Evolutionary conservation across 192 early-diverging fungal species (phyloP).

Genomic region (Entophlyctis helioformis): DNA sequence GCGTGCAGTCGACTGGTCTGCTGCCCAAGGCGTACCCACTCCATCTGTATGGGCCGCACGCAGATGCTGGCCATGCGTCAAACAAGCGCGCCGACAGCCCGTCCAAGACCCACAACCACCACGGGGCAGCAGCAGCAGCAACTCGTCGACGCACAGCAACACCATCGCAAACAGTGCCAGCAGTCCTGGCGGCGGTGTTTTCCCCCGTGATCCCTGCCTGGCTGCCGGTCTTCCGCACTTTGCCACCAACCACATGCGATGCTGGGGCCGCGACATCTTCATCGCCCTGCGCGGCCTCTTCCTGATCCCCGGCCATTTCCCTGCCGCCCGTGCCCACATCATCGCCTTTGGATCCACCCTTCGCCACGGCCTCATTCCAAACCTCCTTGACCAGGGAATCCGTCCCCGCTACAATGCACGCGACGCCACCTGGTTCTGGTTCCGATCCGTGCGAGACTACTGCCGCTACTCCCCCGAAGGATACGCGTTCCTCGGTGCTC

Average conservation of each 20-base stretch:
- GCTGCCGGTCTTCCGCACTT: constrained; percentile 97
- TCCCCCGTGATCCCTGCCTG: constrained; percentile 36
- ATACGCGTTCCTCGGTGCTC: constrained; percentile 49
- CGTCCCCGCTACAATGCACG: constrained; percentile 88
- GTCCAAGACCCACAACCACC: too few relatives aligned
- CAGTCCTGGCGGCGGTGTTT: not conserved
- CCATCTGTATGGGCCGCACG: not conserved
- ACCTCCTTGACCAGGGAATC: constrained; percentile 78
- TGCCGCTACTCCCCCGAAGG: constrained; percentile 67
- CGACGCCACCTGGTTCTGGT: constrained; percentile 94
- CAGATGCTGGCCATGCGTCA: too few relatives aligned
- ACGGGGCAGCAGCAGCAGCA: too few relatives aligned
- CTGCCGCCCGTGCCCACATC: constrained; percentile 74
- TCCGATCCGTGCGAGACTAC: constrained; percentile 83
- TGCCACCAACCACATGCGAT: constrained; percentile 79
- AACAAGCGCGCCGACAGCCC: too few relatives aligned
- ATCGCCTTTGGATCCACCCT: constrained; percentile 85
- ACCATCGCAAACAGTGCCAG: too few relatives aligned
- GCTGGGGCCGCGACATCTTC: constrained; percentile 98
- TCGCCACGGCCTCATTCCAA: constrained; percentile 93
- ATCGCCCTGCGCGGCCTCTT: constrained; percentile 79
- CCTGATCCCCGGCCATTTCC: constrained; percentile 68
- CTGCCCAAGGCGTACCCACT: constrained; percentile 39
- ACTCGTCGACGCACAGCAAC: too few relatives aligned
- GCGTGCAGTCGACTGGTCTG: constrained; percentile 72